phyloP scores from a whole-genome alignment of 176 grass and related monocot species.

The Zea luxurians region DNA sequence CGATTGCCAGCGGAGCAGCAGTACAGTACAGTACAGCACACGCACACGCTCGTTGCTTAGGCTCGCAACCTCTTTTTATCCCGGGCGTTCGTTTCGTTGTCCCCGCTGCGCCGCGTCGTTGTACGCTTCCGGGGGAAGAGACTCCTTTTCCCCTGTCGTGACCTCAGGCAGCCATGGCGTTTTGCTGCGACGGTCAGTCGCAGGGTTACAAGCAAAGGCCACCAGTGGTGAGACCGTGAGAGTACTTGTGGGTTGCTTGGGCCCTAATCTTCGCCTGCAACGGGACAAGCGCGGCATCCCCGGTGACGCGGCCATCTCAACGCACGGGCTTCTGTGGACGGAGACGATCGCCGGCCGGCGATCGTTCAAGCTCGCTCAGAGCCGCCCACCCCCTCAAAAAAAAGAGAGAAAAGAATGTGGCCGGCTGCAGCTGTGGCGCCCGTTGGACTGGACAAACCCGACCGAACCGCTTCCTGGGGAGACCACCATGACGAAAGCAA shows the following conservation, averaged over 20 bases:
- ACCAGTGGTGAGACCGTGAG: background rate
- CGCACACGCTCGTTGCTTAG: conserved; percentile 14
- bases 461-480: conserved; percentile 7
- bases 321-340: conserved; percentile 6
- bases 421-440: too few species aligned
- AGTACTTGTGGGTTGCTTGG: conserved; percentile 28
- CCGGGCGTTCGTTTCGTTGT: background rate
- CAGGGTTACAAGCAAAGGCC: background rate
- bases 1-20: too few species aligned
- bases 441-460: background rate
- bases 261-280: conserved; percentile 29
- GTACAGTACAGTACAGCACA: background rate
- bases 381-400: background rate
- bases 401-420: background rate
- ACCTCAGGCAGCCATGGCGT: conserved; percentile 21
- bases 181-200: conserved; percentile 9
- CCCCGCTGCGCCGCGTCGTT: background rate
- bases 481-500: conserved; percentile 35
- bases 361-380: background rate
- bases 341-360: background rate
- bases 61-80: conserved; percentile 18
- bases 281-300: conserved; percentile 40
- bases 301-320: conserved; percentile 45
- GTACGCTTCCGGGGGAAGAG: conserved; percentile 29
- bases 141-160: conserved; percentile 29